These are phyloP conservation scores for Fusarium cicatricum DNA, from an alignment of 2,329 filamentous ascomycete genomes.

Conservation along the genomic window DNA sequence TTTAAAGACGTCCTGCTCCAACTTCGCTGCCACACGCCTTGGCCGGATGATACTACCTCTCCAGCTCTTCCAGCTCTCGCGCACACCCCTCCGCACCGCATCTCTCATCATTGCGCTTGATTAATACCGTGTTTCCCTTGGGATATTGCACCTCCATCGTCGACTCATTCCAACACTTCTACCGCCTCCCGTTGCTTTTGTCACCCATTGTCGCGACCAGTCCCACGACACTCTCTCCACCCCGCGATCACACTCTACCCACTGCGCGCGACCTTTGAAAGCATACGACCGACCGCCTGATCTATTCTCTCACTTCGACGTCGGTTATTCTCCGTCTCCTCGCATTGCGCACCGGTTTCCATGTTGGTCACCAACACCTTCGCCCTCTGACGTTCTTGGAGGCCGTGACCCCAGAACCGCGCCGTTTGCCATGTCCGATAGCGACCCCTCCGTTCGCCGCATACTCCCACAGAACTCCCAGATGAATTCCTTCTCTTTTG, in stretches of 20 bases:
- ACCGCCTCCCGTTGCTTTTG: constrained; percentile 30
- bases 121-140: constrained; percentile 1
- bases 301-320: constrained; percentile 14
- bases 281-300: constrained; percentile 6
- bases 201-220: constrained; percentile 25
- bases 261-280: constrained; percentile 24
- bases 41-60: constrained; percentile 28
- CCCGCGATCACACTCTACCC: constrained; percentile 27
- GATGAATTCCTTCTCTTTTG: constrained; percentile 79
- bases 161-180: constrained; percentile 12
- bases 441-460: constrained; percentile 68
- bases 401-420: constrained; percentile 36
- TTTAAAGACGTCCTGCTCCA: constrained; percentile 35
- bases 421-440: constrained; percentile 60
- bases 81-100: constrained; percentile 18
- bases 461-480: constrained; percentile 68
- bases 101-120: constrained; percentile 13
- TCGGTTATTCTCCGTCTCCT: constrained; percentile 8
- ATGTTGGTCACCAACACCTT: constrained; percentile 40
- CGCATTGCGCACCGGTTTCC: constrained; percentile 39
- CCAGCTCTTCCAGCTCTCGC: constrained; percentile 30
- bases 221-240: constrained; percentile 34
- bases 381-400: constrained; percentile 33
- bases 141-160: constrained; percentile 8
- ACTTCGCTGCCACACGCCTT: constrained; percentile 27